Evolutionary conservation across 2,329 filamentous ascomycete species (phyloP), one percentile per base, ranked within the genome.

Genomic region (Emergomyces pasteurianus): DNA sequence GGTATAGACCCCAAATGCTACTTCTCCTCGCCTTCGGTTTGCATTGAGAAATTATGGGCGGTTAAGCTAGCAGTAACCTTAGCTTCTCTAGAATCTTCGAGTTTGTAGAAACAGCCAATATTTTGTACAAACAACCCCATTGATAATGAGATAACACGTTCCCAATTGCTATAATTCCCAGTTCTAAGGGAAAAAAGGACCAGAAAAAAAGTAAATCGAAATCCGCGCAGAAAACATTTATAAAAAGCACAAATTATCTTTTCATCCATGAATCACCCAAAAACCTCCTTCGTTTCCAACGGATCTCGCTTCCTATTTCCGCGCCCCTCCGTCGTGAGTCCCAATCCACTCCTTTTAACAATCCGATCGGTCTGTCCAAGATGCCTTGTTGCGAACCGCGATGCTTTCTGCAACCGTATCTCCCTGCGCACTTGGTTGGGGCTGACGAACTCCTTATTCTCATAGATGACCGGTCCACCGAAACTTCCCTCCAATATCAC

Each of bases 361-460:
- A 86, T 79, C 65, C 86, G 82, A 70, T 92, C 89, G 57, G 87
- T 80, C 66, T 83, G 79, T 67, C 88, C 85, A 71, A 95, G 91
- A 36, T 86, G 84, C 63, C 94, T 82, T 60, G 82, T 81, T 66
- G 89, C 89, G 77, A 95, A 92, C 67, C 85, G 85, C 56, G 84
- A 83, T 0, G 92, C 90, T 79, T 90, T 91, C 67, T 83, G 80
- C 75, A 84, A 80, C 67, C 90, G 81, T 67, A 95, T 75, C 65
- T 97, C 94, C 47, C 90, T 81, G 66, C 94, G 83, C 65, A 97
- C 85, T 77, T 96, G 90, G 83, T 99, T 99, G 10, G 94, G 94
- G 67, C 88, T 94, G 59, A 99, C 89, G 69, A 96, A 99, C 74
- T 96, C 88, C 81, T 90, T 94, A 79, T 97, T 97, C 80, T 97